Evolutionary conservation across 129 eudicot genomes (phyloP).

Genomic region (Chrysanthemum makinoi): DNA sequence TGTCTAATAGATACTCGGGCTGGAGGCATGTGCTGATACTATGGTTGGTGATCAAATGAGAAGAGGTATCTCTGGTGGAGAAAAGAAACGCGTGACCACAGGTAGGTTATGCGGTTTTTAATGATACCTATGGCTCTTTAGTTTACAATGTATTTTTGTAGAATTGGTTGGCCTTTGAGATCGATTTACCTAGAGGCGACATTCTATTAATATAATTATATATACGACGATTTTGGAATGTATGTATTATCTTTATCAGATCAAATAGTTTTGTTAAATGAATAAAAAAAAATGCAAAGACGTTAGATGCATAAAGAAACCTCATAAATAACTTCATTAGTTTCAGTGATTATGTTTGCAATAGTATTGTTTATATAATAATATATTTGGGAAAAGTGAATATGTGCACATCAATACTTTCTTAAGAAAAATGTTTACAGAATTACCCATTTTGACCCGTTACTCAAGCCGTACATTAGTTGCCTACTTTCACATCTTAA

Average conservation of each 20-base stretch:
- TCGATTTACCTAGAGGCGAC: neutral
- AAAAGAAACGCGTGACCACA: constrained; percentile 57
- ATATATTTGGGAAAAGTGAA: too few species aligned
- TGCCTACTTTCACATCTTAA: neutral
- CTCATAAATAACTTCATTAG: too few species aligned
- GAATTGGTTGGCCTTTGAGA: neutral
- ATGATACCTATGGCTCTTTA: neutral
- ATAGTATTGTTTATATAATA: too few species aligned
- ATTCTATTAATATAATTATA: neutral
- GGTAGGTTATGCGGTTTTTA: constrained; percentile 25
- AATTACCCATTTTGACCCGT: neutral
- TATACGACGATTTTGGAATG: neutral
- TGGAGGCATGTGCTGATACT: constrained; percentile 58
- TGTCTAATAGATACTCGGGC: constrained; percentile 43
- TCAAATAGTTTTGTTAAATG: too few species aligned
- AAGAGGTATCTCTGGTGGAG: constrained; percentile 65
- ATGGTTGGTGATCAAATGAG: constrained; percentile 56
- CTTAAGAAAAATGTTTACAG: too few species aligned
- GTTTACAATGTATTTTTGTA: neutral
- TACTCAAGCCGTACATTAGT: neutral
- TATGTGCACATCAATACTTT: too few species aligned
- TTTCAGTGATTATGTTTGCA: too few species aligned
- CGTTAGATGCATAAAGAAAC: too few species aligned
- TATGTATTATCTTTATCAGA: neutral
- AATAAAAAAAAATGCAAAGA: too few species aligned